Evolutionary conservation across 345 rosid species (phyloP), one percentile per base, ranked within the genome.

Genomic region (Crucihimalaya himalaica): DNA sequence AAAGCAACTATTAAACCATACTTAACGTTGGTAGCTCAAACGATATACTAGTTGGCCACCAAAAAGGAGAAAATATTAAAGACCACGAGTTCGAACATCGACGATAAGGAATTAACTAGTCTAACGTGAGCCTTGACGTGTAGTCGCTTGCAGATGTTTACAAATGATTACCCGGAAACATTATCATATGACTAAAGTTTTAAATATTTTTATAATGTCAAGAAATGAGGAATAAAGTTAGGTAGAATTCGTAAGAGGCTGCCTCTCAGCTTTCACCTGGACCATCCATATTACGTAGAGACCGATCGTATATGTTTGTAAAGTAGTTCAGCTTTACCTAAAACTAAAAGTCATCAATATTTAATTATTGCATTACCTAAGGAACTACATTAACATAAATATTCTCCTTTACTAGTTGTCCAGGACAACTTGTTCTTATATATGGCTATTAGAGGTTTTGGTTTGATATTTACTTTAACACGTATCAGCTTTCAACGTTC

Each of bases 291-390:
- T 7, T n/a, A 55, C 13, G 39, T 15, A 55, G 39, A 32, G 14
- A 55, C 7, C 21, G 21, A 10, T 18, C 25, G n/a, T 57, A 32
- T 32, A 32, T 18, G n/a, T 18, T 57, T n/a, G 62, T 66, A 66
- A 66, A 66, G 71, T 51, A 37, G 61, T 66, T 66, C 71, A 66
- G 37, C 71, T 66, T 66, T 23, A n/a, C n/a, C n/a, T n/a, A 45
- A 29, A 46, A 0, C 4, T 2, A 14, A 10, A 28, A 61, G 25
- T 46, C 12, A 63, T 16, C 40, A 11, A 29, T 45, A 29, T 45
- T 37, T 45, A 43, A 15, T 27, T 43, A 43, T 25, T 25, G 34
- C 3, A n/a, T 27, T n/a, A 4, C 15, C 5, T 25, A 21, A 61
- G 14, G 13, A 39, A 39, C 20, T 39, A 39, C 34, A 19, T 35